phyloP scores from a whole-genome alignment of 768 basidiomycete species.

The Terana coerulea region DNA sequence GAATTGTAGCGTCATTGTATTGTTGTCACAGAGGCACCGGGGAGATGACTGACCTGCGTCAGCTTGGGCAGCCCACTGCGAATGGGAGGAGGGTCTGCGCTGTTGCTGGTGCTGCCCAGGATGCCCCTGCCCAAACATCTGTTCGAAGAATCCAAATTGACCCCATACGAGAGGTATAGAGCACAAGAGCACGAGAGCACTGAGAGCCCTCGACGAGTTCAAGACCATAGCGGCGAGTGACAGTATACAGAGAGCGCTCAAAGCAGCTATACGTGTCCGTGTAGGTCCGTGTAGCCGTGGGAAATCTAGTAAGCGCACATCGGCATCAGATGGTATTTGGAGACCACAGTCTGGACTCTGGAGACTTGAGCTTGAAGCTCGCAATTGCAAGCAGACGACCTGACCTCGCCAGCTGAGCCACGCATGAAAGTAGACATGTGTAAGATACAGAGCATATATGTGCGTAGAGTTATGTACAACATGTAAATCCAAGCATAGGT shows the following conservation, averaged over 20 bases:
- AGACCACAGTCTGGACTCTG: no score
- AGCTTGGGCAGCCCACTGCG: constrained; percentile 63
- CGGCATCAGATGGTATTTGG: background rate
- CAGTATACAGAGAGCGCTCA: background rate
- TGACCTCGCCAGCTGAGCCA: no score
- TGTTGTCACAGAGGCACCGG: background rate
- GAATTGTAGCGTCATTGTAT: background rate
- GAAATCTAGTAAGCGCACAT: background rate
- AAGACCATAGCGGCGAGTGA: background rate
- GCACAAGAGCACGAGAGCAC: constrained; percentile 28
- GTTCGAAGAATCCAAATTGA: constrained; percentile 80
- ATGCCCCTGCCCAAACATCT: constrained; percentile 66
- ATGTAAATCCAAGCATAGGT: no score
- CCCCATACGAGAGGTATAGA: constrained; percentile 40
- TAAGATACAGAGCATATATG: no score
- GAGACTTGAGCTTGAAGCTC: no score
- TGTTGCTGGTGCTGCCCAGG: constrained; percentile 51
- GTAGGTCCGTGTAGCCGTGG: background rate
- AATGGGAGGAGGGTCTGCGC: constrained; percentile 43
- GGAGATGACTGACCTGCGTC: constrained; percentile 56
- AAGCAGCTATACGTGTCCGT: constrained; percentile 4
- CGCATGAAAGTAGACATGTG: no score
- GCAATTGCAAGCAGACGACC: no score
- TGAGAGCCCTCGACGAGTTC: background rate
- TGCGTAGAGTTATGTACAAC: no score